Conservation (phyloP, 108 stramenopile species). For the Cyclotella cryptica region DNA sequence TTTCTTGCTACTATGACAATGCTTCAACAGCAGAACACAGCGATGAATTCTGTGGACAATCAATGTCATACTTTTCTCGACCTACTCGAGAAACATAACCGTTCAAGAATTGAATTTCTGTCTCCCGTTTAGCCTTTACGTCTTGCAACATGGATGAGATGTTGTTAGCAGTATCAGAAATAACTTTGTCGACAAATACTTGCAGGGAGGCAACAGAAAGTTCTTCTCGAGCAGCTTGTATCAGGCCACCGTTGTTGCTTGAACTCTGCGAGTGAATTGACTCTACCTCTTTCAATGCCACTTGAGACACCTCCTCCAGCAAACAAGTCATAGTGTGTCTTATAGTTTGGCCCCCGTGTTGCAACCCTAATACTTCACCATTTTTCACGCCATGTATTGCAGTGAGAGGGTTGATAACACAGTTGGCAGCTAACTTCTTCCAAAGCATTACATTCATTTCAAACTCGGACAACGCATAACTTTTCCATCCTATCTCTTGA, state of each 20-base stretch:
- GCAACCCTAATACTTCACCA: slow-evolving; percentile 27
- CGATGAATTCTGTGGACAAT: slow-evolving; percentile 59
- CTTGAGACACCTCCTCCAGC: slow-evolving; percentile 47
- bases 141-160: slow-evolving; percentile 87
- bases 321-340: slow-evolving; percentile 7
- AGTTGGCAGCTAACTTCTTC: slow-evolving; percentile 80
- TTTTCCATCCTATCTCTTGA: slow-evolving; percentile 23
- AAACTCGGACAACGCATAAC: slow-evolving; percentile 3
- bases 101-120: slow-evolving; percentile 85
- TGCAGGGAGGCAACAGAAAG: slow-evolving; percentile 30
- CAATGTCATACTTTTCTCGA: slow-evolving; percentile 49
- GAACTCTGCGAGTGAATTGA: neutral
- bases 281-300: slow-evolving; percentile 38
- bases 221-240: slow-evolving; percentile 14
- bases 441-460: slow-evolving; percentile 68
- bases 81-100: slow-evolving; percentile 73
- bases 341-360: neutral
- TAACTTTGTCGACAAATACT: slow-evolving; percentile 66
- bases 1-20: neutral
- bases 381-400: slow-evolving; percentile 53
- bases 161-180: slow-evolving; percentile 67
- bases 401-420: slow-evolving; percentile 80
- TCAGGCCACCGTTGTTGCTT: neutral
- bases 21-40: slow-evolving; percentile 44
- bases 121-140: slow-evolving; percentile 43